A percentile compares a stretch with the other conserved stretches of the same genome.
These are phyloP conservation scores for Gossypium armourianum DNA, from an alignment of 441 rosid genomes.

Conservation along the genomic window DNA sequence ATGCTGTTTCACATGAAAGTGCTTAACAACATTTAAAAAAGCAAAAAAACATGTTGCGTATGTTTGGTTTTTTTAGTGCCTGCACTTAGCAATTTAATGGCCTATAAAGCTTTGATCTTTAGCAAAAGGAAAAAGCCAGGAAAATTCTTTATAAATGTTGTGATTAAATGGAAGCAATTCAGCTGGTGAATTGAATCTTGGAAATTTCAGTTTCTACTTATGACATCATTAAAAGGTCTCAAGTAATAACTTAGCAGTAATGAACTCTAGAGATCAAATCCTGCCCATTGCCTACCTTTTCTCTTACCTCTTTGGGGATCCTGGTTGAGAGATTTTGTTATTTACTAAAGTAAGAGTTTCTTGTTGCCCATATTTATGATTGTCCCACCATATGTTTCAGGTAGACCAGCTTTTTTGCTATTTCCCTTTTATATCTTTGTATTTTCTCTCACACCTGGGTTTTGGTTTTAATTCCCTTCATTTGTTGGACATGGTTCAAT, in stretches of 20 bases:
- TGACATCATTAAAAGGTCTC: not conserved
- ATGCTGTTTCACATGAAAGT: not conserved
- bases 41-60: slow-evolving; percentile 26
- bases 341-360: not conserved
- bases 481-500: not conserved
- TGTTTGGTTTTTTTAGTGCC: slow-evolving; percentile 32
- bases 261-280: not conserved
- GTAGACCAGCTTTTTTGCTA: not conserved
- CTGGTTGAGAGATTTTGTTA: not conserved
- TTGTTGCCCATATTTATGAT: not conserved
- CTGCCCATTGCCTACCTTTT: not conserved
- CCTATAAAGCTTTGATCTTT: not conserved
- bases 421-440: not conserved
- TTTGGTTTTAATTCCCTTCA: not conserved
- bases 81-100: not conserved
- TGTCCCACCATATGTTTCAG: not conserved
- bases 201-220: not conserved
- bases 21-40: not conserved
- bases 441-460: not conserved
- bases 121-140: not conserved
- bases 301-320: not conserved
- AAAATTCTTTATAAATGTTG: not conserved
- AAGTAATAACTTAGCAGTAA: not conserved
- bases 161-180: not conserved
- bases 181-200: not conserved